phyloP scores from a whole-genome alignment of 441 rosid species.

The Populus hybrid region DNA sequence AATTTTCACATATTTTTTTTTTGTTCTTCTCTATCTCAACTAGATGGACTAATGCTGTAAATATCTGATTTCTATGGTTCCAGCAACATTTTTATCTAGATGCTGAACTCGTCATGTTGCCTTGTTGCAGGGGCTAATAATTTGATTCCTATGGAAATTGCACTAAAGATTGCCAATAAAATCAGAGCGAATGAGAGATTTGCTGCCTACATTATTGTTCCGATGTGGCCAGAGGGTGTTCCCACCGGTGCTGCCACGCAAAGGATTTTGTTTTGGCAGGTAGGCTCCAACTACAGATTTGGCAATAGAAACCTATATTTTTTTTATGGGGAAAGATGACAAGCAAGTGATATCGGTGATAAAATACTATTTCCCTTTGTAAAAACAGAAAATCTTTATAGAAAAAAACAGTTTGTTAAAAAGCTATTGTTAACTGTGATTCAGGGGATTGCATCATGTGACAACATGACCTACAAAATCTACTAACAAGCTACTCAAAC shows the following conservation, averaged over 20 bases:
- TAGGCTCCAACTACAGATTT: slow-evolving; percentile 20
- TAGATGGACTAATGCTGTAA: not conserved
- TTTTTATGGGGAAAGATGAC: not conserved
- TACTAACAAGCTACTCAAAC: not conserved
- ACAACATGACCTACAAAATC: not conserved
- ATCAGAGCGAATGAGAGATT: too few relatives aligned
- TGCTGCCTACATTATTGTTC: slow-evolving; percentile 43
- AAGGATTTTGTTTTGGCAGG: slow-evolving; percentile 98
- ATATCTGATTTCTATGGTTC: not conserved
- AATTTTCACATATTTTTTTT: not conserved
- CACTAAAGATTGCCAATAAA: too few relatives aligned
- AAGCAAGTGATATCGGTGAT: not conserved
- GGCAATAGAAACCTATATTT: slow-evolving; percentile 8
- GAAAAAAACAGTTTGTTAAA: not conserved
- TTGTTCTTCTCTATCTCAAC: not conserved
- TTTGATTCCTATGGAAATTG: too few relatives aligned
- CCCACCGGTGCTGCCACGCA: slow-evolving; percentile 89
- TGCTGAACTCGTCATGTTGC: slow-evolving; percentile 6
- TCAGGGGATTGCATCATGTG: not conserved
- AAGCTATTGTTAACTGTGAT: not conserved
- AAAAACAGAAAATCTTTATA: not conserved
- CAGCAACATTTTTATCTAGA: not conserved
- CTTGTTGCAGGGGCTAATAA: slow-evolving; percentile 41
- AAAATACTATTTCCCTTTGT: not conserved
- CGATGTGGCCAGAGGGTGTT: slow-evolving; percentile 98